These are phyloP conservation scores for Paramicrosporidium saccamoebae DNA, from an alignment of 371 early-diverging fungal species.

Conservation along the genomic window DNA sequence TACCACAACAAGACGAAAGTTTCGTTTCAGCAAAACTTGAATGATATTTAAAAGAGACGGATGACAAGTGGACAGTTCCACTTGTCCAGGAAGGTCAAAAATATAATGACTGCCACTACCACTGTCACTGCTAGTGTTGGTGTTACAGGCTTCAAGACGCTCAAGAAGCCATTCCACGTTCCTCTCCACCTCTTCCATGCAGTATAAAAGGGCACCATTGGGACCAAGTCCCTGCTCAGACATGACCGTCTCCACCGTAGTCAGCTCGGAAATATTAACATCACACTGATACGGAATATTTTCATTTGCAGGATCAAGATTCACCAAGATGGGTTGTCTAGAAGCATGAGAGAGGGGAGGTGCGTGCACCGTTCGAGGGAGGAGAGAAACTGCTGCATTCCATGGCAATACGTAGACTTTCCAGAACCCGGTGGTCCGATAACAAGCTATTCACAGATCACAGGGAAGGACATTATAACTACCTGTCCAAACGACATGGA, in stretches of 20 bases:
- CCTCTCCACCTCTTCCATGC: slow-evolving; percentile 66
- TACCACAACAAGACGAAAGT: slow-evolving; percentile 37
- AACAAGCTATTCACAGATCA: slow-evolving; percentile 25
- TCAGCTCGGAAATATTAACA: slow-evolving; percentile 65
- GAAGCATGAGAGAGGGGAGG: background rate
- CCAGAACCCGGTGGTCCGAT: slow-evolving; percentile 93
- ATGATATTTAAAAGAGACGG: slow-evolving; percentile 38
- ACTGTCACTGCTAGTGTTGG: slow-evolving; percentile 15
- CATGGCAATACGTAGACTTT: slow-evolving; percentile 85
- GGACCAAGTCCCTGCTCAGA: slow-evolving; percentile 78
- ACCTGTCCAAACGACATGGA: too few species aligned
- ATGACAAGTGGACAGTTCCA: slow-evolving; percentile 91
- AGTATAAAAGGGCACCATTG: slow-evolving; percentile 92
- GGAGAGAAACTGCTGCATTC: slow-evolving; percentile 53
- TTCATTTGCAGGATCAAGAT: slow-evolving; percentile 94
- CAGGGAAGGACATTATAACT: too few species aligned
- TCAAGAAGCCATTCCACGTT: slow-evolving; percentile 79
- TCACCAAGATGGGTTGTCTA: slow-evolving; percentile 51
- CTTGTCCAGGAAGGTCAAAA: slow-evolving; percentile 97
- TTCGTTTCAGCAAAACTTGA: slow-evolving; percentile 23
- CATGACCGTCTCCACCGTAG: slow-evolving; percentile 84
- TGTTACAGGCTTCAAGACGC: slow-evolving; percentile 23
- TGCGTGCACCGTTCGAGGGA: slow-evolving; percentile 24
- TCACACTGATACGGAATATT: slow-evolving; percentile 46
- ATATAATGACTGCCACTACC: slow-evolving; percentile 20